Percentiles rank a stretch among this genome's conserved stretches.
These are phyloP conservation scores for Ophiostoma angusticollis DNA, from an alignment of 2,329 filamentous ascomycete genomes.

Conservation along the genomic window DNA sequence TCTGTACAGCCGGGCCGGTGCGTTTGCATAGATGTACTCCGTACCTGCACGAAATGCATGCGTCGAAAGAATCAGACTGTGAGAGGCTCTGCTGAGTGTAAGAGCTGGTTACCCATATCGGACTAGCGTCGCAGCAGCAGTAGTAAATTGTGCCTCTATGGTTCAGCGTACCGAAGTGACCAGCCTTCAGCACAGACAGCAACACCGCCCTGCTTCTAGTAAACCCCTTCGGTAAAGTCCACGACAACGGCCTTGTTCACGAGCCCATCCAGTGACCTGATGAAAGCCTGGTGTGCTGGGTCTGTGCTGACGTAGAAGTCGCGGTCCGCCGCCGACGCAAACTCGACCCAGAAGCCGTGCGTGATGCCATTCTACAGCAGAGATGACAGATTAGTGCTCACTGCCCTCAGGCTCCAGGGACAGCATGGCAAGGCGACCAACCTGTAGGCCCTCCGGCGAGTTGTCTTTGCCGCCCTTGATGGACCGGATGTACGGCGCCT, in stretches of 20 bases:
- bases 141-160: too few species aligned
- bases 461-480: conserved; percentile 48
- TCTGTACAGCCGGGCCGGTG: too few species aligned
- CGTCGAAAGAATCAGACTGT: too few species aligned
- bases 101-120: too few species aligned
- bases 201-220: too few species aligned
- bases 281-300: conserved; percentile 48
- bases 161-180: too few species aligned
- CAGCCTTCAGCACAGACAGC: too few species aligned
- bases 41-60: too few species aligned
- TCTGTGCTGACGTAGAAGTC: conserved; percentile 57
- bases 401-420: too few species aligned
- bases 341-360: conserved; percentile 58
- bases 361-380: conserved; percentile 44
- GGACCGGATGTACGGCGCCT: conserved; percentile 46
- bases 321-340: conserved; percentile 48
- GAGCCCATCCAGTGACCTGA: background rate
- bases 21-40: too few species aligned
- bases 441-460: conserved; percentile 47
- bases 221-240: conserved; percentile 1
- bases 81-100: too few species aligned
- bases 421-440: conserved; percentile 21
- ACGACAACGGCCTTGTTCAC: conserved; percentile 3
- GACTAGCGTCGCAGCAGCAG: too few species aligned
- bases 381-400: background rate